Base-by-base conservation (phyloP, 768 basidiomycete genomes). In the Pulveroboletus ravenelii region DNA sequence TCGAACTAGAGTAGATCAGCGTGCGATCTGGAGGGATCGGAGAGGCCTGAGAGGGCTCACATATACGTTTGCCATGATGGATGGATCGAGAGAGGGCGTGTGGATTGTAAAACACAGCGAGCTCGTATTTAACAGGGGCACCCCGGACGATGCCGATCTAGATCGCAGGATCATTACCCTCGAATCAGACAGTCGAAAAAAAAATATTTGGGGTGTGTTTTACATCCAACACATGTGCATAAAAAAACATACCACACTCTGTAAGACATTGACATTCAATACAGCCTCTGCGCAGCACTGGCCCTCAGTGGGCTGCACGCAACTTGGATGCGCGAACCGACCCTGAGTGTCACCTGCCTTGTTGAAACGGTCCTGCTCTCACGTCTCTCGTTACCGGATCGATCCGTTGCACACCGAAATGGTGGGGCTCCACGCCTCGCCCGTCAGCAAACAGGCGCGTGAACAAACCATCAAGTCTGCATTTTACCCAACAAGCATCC, bases 1-100 rank as follows among this genome's bases (percentile, higher is more conserved):
- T 89, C 83, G 61, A 90, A 90, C 87, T 88, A 12, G 27, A 15
- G 1, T 4, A 0, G 29, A 34, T 55, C n/a, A 49, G 41, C 13
- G 7, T n/a, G 18, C n/a, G 40, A 56, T 57, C 55, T 7, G 25
- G 5, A 6, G 17, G 6, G 35, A 42, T 57, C 45, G 30, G 17
- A 14, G 13, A 1, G 13, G 10, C 2, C 20, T 23, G 23, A 27
- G 10, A n/a, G 25, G 6, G 31, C 60, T 40, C 29, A 60, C 60
- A 31, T 32, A 61, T 20, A 61, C 61, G 61, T 62, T 45, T 14
- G 61, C 32, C 60, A 61, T 62, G 60, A 27, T 62, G 49, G 57
- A 34, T 38, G 9, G 43, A 5, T 39, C 31, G 39, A 41, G 46
- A 48, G 38, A 46, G 42, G 48, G 37, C 15, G 34, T n/a, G 7